These are phyloP conservation scores for Diaporthe aspalathi DNA, from an alignment of 2,329 filamentous ascomycete species.

Conservation along the genomic window DNA sequence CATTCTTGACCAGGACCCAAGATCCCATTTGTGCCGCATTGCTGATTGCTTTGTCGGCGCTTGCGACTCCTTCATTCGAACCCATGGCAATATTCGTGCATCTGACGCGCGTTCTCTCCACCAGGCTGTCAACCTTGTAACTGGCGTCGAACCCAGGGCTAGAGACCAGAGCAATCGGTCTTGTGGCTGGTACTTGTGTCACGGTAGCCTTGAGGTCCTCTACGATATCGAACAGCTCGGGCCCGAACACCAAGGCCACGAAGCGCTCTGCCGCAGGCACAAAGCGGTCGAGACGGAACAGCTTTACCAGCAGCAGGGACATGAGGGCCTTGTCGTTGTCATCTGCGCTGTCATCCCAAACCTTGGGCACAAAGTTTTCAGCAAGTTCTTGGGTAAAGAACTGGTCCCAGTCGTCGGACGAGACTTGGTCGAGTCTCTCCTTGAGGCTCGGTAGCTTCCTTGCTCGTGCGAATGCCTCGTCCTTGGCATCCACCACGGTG, in stretches of 20 bases:
- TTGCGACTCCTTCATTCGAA: conserved; percentile 92
- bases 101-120: conserved; percentile 81
- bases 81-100: conserved; percentile 99
- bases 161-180: conserved; percentile 91
- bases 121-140: conserved; percentile 97
- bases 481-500: conserved; percentile 70
- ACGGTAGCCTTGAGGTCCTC: conserved; percentile 90
- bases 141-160: conserved; percentile 97
- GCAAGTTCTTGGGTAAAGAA: conserved; percentile 90
- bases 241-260: conserved; percentile 85
- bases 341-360: conserved; percentile 75
- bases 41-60: conserved; percentile 93
- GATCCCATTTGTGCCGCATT: conserved; percentile 91
- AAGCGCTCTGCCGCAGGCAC: conserved; percentile 95
- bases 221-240: conserved; percentile 82
- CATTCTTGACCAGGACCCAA: conserved; percentile 99
- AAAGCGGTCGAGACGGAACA: conserved; percentile 95
- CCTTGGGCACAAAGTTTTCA: conserved; percentile 82
- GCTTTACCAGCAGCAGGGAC: conserved; percentile 89
- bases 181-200: conserved; percentile 82
- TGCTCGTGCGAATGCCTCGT: conserved; percentile 76
- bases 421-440: conserved; percentile 72
- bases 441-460: conserved; percentile 79
- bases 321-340: conserved; percentile 81
- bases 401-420: conserved; percentile 76